Percentiles rank a stretch among this genome's conserved stretches.
Evolutionary conservation across 1,284 basidiomycete genomes (phyloP).

Genomic region (Rhodotorula sp.): DNA sequence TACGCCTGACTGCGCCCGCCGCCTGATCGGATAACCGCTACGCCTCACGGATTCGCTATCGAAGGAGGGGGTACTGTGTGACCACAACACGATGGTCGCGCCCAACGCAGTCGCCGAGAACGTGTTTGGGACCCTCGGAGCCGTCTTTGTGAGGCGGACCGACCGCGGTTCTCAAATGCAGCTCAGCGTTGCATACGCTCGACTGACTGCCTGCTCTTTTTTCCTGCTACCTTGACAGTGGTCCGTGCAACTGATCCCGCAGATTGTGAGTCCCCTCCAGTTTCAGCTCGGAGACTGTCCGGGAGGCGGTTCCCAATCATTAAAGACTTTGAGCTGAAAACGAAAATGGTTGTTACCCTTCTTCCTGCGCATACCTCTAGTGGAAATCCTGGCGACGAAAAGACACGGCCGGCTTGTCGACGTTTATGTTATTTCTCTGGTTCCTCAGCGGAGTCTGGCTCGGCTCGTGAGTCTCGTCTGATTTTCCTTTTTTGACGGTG

Average conservation of each 20-base stretch:
- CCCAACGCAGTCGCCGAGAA: slow-evolving; percentile 16
- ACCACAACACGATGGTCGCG: no score
- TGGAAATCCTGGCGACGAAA: slow-evolving; percentile 19
- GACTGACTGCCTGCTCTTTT: neutral
- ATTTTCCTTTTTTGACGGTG: no score
- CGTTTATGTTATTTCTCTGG: slow-evolving; percentile 18
- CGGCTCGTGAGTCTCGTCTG: slow-evolving; percentile 13
- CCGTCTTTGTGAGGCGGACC: slow-evolving; percentile 3
- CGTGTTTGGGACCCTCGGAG: slow-evolving; percentile 23
- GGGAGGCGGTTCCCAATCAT: neutral
- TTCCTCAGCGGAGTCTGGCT: slow-evolving; percentile 16
- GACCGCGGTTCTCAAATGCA: no score
- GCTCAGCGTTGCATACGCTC: no score
- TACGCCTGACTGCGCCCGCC: no score
- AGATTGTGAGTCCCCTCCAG: slow-evolving; percentile 5
- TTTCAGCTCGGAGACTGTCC: neutral
- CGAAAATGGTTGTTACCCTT: no score
- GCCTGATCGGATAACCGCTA: no score
- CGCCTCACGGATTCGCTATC: neutral
- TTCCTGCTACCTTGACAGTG: neutral
- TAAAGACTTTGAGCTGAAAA: neutral
- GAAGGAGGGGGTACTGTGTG: neutral
- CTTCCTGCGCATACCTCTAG: no score
- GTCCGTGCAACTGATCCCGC: slow-evolving; percentile 23
- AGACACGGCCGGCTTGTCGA: slow-evolving; percentile 20